Evolutionary conservation across 139 green algal genomes (phyloP), one percentile per base, ranked within the genome.

Genomic region (Monoraphidium neglectum): DNA sequence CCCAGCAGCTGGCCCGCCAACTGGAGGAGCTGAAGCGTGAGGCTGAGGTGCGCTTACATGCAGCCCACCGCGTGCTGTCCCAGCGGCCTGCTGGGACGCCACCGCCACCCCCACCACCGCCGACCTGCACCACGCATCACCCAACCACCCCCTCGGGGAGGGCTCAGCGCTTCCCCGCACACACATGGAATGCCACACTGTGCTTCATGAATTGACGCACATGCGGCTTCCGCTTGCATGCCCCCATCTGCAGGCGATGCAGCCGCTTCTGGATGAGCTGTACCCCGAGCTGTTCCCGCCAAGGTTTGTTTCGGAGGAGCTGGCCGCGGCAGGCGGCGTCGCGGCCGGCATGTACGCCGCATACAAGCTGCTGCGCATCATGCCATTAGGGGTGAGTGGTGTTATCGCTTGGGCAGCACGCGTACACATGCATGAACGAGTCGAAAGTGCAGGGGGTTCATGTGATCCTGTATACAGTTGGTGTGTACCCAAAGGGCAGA

Each of bases 271-370:
- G 1, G 28, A 70, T 33, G 72, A 77, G 18, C 43, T 77, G n/a
- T 43, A 70, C 38, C 72, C 60, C 24, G 40, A 77, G 21, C 59
- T 77, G 43, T 77, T 70, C 33, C 59, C 72, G 8, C 72, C 60
- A 28, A 60, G 70, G 43, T 77, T 51, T 43, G 59, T 77, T 30
- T 60, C 72, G 37, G 72, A 70, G 54, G 72, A 77, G 71, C 56
- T 77, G 32, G 5, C 36, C 3, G 26, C 1, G 21, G 56, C 10
- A 8, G 26, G 56, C 56, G 26, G 26, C 26, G 56, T 33, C 26
- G n/a, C 10, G 26, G 26, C 26, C 26, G 13, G 10, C 15, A 3
- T 36, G 23, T 56, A 12, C 15, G 8, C 64, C n/a, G 47, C 23
- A 8, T 70, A 21, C 37, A 26, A 54, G 64, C 61, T 46, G 12